Percentiles rank a stretch among this genome's conserved stretches.
phyloP scores from a whole-genome alignment of 1,139 yeast genomes.

The Candida sp. region DNA sequence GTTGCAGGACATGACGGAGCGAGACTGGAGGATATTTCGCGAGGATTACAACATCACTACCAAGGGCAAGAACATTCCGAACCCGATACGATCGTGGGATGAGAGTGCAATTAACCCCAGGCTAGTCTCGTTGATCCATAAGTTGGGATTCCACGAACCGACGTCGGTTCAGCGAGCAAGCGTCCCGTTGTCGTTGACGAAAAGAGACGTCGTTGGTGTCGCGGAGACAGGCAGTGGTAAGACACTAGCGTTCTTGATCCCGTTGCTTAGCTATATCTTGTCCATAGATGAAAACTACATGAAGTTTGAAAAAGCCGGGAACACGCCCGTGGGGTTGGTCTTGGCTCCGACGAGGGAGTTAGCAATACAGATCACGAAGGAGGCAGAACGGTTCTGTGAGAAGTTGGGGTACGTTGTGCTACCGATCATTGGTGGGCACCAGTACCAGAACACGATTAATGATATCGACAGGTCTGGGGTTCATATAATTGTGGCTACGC shows the following conservation, averaged over 20 bases:
- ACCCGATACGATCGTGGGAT: slow-evolving; percentile 78
- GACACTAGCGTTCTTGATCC: slow-evolving; percentile 83
- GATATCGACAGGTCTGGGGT: slow-evolving; percentile 55
- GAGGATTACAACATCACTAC: slow-evolving; percentile 77
- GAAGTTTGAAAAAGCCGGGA: slow-evolving; percentile 31
- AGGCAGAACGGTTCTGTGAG: slow-evolving; percentile 56
- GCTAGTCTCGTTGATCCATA: slow-evolving; percentile 33
- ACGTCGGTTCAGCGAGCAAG: slow-evolving; percentile 93
- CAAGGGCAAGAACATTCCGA: slow-evolving; percentile 53
- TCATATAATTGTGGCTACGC: slow-evolving; percentile 90
- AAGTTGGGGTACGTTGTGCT: slow-evolving; percentile 53
- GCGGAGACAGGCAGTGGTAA: slow-evolving; percentile 98
- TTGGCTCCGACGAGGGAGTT: slow-evolving; percentile 95
- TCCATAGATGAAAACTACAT: slow-evolving; percentile 39
- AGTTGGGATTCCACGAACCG: slow-evolving; percentile 61
- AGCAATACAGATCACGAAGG: slow-evolving; percentile 82
- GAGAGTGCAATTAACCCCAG: slow-evolving; percentile 52
- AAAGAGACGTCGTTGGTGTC: slow-evolving; percentile 80
- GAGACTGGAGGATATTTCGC: slow-evolving; percentile 91
- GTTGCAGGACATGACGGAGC: slow-evolving; percentile 63
- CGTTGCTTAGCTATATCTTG: slow-evolving; percentile 64
- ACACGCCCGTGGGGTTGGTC: slow-evolving; percentile 60
- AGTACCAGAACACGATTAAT: slow-evolving; percentile 73
- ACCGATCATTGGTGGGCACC: slow-evolving; percentile 90
- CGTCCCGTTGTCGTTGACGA: slow-evolving; percentile 69